phyloP scores from a whole-genome alignment of 768 basidiomycete genomes.

The Butyriboletus loyo region DNA sequence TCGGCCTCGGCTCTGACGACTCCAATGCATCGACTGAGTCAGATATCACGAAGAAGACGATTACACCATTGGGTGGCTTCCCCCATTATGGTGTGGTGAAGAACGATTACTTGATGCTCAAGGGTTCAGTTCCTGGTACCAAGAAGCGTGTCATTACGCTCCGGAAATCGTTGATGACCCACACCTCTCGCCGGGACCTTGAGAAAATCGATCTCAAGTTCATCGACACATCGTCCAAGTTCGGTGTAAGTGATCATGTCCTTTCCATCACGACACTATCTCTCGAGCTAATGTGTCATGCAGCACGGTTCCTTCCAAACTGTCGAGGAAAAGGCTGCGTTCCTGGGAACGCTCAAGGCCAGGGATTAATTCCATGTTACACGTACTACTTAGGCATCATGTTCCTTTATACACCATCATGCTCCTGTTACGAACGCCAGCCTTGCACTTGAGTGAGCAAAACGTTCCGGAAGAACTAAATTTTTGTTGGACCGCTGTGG shows the following conservation, averaged over 20 bases:
- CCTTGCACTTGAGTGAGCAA: conserved; percentile 3
- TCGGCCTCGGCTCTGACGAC: conserved; percentile 75
- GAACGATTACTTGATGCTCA: conserved; percentile 97
- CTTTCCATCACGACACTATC: neutral
- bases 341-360: conserved; percentile 89
- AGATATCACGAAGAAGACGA: conserved; percentile 89
- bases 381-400: conserved; percentile 40
- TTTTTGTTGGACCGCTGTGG: neutral
- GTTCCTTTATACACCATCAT: conserved; percentile 33
- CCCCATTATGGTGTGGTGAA: conserved; percentile 98
- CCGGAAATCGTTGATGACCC: conserved; percentile 95
- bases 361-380: conserved; percentile 54
- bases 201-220: conserved; percentile 99
- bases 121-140: conserved; percentile 93
- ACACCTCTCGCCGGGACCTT: conserved; percentile 92
- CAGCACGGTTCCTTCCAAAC: conserved; percentile 98
- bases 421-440: conserved; percentile 41
- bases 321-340: conserved; percentile 91
- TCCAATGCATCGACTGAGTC: conserved; percentile 90
- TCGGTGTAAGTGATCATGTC: conserved; percentile 63
- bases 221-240: conserved; percentile 98
- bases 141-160: conserved; percentile 98
- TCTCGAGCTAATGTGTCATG: conserved; percentile 7
- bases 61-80: conserved; percentile 99
- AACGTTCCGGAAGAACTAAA: neutral